Evolutionary conservation across 2,329 filamentous ascomycete genomes (phyloP).

Genomic region (Cytospora leucostoma): DNA sequence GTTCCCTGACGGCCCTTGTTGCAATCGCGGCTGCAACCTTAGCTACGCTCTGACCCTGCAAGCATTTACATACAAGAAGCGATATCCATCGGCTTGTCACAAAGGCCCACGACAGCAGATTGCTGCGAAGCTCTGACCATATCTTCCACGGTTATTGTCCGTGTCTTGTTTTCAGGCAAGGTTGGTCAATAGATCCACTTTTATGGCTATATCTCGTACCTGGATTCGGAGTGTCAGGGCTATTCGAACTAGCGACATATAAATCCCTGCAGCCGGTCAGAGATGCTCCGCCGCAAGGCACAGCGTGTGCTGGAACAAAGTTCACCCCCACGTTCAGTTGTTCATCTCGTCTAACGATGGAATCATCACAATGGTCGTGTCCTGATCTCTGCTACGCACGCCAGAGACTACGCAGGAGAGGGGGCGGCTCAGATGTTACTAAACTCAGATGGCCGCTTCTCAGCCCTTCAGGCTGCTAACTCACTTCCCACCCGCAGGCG

Average conservation of each 20-base stretch:
- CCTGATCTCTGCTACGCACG: constrained; percentile 1
- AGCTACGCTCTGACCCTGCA: constrained; percentile 9
- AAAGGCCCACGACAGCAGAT: not conserved
- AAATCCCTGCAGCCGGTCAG: constrained; percentile 15
- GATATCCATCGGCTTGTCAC: not conserved
- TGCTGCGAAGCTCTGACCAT: not conserved
- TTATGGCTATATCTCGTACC: not conserved
- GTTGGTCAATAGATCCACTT: not conserved
- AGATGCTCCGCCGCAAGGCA: constrained; percentile 5
- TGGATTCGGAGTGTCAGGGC: not conserved
- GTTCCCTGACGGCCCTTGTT: not conserved
- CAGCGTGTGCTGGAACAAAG: constrained; percentile 17
- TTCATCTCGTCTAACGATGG: constrained; percentile 10
- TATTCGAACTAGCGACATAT: constrained; percentile 4
- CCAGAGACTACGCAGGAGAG: not conserved
- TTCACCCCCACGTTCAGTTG: constrained; percentile 11
- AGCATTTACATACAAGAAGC: constrained; percentile 7
- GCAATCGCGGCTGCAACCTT: constrained; percentile 20
- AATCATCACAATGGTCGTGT: constrained; percentile 4
- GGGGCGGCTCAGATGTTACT: constrained; percentile 1
- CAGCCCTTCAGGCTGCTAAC: not conserved
- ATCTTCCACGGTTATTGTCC: not conserved
- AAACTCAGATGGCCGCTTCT: not conserved
- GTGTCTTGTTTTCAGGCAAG: not conserved
- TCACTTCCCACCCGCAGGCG: not conserved